Base-by-base conservation (phyloP, 2,329 filamentous ascomycete genomes). In the Escovopsis weberi region DNA sequence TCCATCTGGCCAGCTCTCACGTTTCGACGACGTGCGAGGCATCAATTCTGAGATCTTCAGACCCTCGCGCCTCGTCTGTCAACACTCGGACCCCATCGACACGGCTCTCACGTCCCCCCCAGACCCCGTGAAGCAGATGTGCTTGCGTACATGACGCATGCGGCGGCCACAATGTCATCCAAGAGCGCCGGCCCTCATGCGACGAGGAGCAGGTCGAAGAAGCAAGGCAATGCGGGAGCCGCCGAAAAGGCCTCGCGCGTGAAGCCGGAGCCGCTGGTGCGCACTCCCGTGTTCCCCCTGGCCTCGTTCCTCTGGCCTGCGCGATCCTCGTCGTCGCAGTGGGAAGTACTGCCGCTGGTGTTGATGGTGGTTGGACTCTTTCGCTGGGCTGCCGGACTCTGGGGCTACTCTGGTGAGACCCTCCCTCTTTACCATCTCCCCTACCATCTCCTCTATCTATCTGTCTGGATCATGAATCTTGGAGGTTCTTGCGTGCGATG, bases 251-350 rank as follows among this genome's bases (percentile, higher is more conserved):
- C 28, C 8, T 11, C 28, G 28, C 52, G 50, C 26, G 28, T 48
- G 34, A 57, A 53, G 28, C 43, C 53, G 41, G 71, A 74, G 48
- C 58, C 65, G 40, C 61, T 73, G 43, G 60, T 72, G 41, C 68
- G 70, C 40, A 63, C 67, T 36, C 89, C 89, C 30, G 77, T 85
- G 4, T 96, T 95, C 56, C 89, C 91, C 35, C 73, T 98, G 19
- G 87, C 86, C 1, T 81, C 88, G n/a, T 89, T 98, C 56, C 74
- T 98, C 40, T 94, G 89, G 85, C 87, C 88, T 40, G 84, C 87
- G 19, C 81, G 88, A 49, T 81, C 81, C 41, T 82, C 83, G 1
- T 70, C 78, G 15, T 94, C 88, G 42, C 83, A 89, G 83, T 96
- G 91, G 89, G 78, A 94, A 54, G 75, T 89, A 4, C 66, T 98